phyloP scores from a whole-genome alignment of 257 asterid species.

The Penstemon eatonii region DNA sequence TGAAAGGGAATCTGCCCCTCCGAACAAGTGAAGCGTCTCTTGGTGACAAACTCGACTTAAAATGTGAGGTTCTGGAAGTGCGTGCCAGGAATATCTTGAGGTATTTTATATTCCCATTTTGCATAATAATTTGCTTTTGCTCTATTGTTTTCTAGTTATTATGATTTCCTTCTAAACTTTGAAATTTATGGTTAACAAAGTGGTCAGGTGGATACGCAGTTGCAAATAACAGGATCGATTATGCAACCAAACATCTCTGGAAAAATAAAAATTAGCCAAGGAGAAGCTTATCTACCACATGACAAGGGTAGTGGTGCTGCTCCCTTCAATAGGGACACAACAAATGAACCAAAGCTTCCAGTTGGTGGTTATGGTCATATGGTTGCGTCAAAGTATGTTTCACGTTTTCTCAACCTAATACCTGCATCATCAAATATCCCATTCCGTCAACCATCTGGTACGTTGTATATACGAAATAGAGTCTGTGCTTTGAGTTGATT shows the following conservation, averaged over 20 bases:
- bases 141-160: conserved; percentile 15
- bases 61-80: conserved; percentile 97
- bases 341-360: conserved; percentile 55
- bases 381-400: conserved; percentile 90
- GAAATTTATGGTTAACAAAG: conserved; percentile 45
- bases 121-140: background rate
- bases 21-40: conserved; percentile 63
- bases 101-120: conserved; percentile 39
- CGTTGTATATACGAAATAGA: conserved; percentile 28
- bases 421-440: conserved; percentile 67
- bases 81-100: conserved; percentile 88
- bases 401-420: conserved; percentile 85
- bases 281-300: conserved; percentile 95
- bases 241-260: conserved; percentile 98
- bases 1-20: conserved; percentile 88
- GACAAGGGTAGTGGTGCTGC: conserved; percentile 93
- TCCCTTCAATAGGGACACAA: conserved; percentile 56
- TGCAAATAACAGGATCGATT: conserved; percentile 89
- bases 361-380: conserved; percentile 72
- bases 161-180: conserved; percentile 27
- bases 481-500: conserved; percentile 13
- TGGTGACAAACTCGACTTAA: conserved; percentile 84
- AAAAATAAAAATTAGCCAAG: conserved; percentile 89
- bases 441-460: conserved; percentile 76
- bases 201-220: conserved; percentile 97